phyloP scores from a whole-genome alignment of 2,329 filamentous ascomycete genomes.

The Thelonectria rubi region DNA sequence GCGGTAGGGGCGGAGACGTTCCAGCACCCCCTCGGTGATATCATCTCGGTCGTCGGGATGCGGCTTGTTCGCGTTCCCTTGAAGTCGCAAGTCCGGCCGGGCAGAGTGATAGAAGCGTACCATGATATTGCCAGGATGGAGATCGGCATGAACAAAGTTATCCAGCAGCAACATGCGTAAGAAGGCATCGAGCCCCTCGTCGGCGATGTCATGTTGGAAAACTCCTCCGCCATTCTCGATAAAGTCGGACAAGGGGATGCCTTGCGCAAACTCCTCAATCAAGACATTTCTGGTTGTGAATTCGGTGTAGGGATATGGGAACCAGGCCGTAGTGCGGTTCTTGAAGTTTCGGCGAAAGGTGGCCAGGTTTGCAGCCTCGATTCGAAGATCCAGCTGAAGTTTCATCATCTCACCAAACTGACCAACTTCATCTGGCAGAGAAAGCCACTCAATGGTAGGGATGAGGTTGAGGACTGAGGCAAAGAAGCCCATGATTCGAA shows the following conservation, averaged over 20 bases:
- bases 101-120: constrained; percentile 94
- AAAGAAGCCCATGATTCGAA: constrained; percentile 94
- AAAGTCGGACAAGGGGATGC: constrained; percentile 90
- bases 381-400: constrained; percentile 92
- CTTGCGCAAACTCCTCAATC: constrained; percentile 95
- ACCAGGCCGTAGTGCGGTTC: constrained; percentile 90
- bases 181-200: constrained; percentile 95
- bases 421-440: constrained; percentile 89
- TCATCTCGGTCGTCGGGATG: constrained; percentile 67
- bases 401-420: constrained; percentile 99
- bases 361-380: constrained; percentile 89
- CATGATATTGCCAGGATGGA: constrained; percentile 99
- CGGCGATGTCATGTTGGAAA: constrained; percentile 93
- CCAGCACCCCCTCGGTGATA: constrained; percentile 87
- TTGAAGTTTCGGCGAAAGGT: constrained; percentile 92
- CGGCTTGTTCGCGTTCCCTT: constrained; percentile 42
- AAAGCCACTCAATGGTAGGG: constrained; percentile 97
- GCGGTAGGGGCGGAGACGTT: constrained; percentile 78
- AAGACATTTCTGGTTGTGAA: constrained; percentile 93
- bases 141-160: constrained; percentile 96
- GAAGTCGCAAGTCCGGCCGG: constrained; percentile 67
- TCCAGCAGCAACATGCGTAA: constrained; percentile 96
- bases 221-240: constrained; percentile 90
- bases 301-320: constrained; percentile 91
- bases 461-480: constrained; percentile 84